Evolutionary conservation across 108 stramenopile species (phyloP), one percentile per base, ranked within the genome.

Genomic region (Epipyxis sp.): DNA sequence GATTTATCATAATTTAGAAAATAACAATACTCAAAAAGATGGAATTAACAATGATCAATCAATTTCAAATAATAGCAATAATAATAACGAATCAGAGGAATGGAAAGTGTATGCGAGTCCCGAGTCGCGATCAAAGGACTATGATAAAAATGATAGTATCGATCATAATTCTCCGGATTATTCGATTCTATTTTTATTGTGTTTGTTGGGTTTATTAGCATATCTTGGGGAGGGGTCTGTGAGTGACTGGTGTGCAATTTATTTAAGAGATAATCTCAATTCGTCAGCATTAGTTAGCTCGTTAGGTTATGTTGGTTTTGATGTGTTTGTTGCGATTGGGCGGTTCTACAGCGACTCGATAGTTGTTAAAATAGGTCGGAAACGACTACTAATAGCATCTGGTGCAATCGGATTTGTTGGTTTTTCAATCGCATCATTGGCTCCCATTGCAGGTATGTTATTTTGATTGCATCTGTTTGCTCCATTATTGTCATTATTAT

Each of bases 221-320:
- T 65, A 65, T 65, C 35, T 65, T 65, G 61, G 61, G 35, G 34
- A 65, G 34, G 61, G 61, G 34, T 65, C 61, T 10, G 34, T 65
- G 3, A 32, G 61, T 32, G 61, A 65, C 34, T 65, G 61, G 61
- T 13, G 34, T 29, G 61, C 61, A 37, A 65, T 65, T 13, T 65
- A 35, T 65, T 37, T 65, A 3, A 35, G 6, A 13, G 61, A 65
- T 35, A 37, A 3, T 6, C 3, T 35, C 6, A 37, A 65, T 29
- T 32, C 61, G 61, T 65, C 61, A 37, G 30, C 61, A 6, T 65
- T 65, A 16, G 10, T 25, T 37, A 65, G 61, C 34, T 10, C 35
- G 34, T 65, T 65, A 32, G 61, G 61, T 32, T 65, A 32, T 29
- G 61, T 32, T 35, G 61, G 61, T 35, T 65, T 65, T 32, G 3